Conservation (phyloP, 2,329 filamentous ascomycete genomes). For the Arthrocladium fulminans region DNA sequence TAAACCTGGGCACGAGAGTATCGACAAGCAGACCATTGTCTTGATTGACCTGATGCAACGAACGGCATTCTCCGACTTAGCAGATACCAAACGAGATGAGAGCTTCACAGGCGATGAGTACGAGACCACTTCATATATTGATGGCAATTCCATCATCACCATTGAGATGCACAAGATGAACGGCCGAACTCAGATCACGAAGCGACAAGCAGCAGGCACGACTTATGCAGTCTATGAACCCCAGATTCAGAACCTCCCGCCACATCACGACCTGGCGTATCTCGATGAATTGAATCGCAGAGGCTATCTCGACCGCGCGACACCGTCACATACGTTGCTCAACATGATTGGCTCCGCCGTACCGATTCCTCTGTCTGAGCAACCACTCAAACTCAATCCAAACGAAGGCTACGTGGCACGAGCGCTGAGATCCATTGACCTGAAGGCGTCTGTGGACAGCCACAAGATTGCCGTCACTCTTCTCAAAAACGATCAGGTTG, state of each 20-base stretch:
- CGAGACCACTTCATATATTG: slow-evolving; percentile 42
- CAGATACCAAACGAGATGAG: slow-evolving; percentile 47
- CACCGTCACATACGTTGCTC: slow-evolving; percentile 40
- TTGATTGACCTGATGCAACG: slow-evolving; percentile 93
- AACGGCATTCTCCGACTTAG: slow-evolving; percentile 74
- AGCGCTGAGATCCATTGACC: slow-evolving; percentile 73
- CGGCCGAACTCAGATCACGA: slow-evolving; percentile 42
- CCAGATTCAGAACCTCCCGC: slow-evolving; percentile 36
- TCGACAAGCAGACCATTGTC: slow-evolving; percentile 88
- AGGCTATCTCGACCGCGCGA: slow-evolving; percentile 23
- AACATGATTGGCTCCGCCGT: slow-evolving; percentile 37
- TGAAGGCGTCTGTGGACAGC: slow-evolving; percentile 80
- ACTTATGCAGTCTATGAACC: slow-evolving; percentile 42
- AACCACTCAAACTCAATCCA: slow-evolving; percentile 64
- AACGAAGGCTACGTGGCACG: slow-evolving; percentile 60
- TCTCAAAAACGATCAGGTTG: slow-evolving; percentile 74
- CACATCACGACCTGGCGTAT: slow-evolving; percentile 34
- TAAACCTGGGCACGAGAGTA: slow-evolving; percentile 59
- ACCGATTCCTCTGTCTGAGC: slow-evolving; percentile 42
- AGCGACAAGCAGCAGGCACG: slow-evolving; percentile 43
- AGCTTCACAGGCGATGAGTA: slow-evolving; percentile 28
- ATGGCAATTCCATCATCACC: slow-evolving; percentile 45
- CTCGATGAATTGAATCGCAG: slow-evolving; percentile 23
- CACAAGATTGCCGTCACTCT: slow-evolving; percentile 95
- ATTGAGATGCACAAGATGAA: slow-evolving; percentile 41